Evolutionary conservation across 495 filamentous ascomycete genomes (phyloP).

Genomic region (Penicillium subrubescens): DNA sequence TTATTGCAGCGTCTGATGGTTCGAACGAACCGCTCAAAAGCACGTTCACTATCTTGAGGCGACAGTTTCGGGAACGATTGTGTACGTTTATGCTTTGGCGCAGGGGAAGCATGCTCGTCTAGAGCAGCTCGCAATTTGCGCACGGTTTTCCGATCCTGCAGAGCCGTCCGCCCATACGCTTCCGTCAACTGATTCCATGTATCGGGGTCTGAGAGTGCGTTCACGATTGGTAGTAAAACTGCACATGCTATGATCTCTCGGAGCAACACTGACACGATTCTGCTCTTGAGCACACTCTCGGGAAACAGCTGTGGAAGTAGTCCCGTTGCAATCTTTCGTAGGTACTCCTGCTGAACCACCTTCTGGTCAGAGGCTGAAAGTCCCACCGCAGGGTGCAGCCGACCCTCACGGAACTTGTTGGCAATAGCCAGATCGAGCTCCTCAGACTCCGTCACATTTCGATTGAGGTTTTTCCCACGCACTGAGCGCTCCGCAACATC

Average conservation of each 20-base stretch:
- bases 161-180: constrained; percentile 79
- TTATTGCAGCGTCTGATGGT: constrained; percentile 87
- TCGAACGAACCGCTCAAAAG: constrained; percentile 92
- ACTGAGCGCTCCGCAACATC: constrained; percentile 87
- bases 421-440: constrained; percentile 95
- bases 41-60: constrained; percentile 78
- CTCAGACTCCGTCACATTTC: constrained; percentile 92
- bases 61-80: constrained; percentile 67
- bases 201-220: constrained; percentile 73
- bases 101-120: constrained; percentile 90
- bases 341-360: constrained; percentile 79
- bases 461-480: constrained; percentile 81
- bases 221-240: constrained; percentile 42
- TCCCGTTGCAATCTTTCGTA: constrained; percentile 68
- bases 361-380: constrained; percentile 80
- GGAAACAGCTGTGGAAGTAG: constrained; percentile 80
- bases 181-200: constrained; percentile 97
- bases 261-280: constrained; percentile 75
- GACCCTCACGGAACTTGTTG: constrained; percentile 85
- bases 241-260: constrained; percentile 75
- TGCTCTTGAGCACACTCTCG: constrained; percentile 69
- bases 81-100: constrained; percentile 64
- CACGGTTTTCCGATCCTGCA: constrained; percentile 95
- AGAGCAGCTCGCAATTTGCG: constrained; percentile 90
- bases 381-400: constrained; percentile 86